These are phyloP conservation scores for Paecilomyces dactylethromorphus DNA, from an alignment of 2,329 filamentous ascomycete genomes.

Conservation along the genomic window DNA sequence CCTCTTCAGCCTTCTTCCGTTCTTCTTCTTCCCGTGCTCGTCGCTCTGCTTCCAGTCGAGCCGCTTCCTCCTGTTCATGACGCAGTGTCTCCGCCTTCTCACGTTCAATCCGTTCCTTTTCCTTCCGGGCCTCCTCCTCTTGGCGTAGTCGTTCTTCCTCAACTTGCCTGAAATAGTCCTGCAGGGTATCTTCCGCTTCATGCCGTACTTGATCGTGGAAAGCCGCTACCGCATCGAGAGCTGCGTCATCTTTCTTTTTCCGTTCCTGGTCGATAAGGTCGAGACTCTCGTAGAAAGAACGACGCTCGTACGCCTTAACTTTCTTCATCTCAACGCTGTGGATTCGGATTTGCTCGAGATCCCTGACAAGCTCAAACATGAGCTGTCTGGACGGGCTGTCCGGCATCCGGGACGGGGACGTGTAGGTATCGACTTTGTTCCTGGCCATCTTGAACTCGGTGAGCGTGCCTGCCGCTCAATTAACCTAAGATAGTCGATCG, in stretches of 20 bases:
- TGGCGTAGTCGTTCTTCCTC: conserved; percentile 30
- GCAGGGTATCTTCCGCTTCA: conserved; percentile 48
- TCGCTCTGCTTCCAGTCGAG: conserved; percentile 34
- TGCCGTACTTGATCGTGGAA: conserved; percentile 61
- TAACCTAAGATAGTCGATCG: neutral
- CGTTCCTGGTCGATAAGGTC: conserved; percentile 58
- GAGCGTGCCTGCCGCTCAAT: neutral
- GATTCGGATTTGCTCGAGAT: conserved; percentile 35
- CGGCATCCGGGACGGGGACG: conserved; percentile 6
- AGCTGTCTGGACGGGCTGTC: conserved; percentile 37
- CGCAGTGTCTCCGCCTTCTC: conserved; percentile 25
- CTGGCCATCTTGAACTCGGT: conserved; percentile 18
- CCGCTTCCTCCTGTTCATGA: conserved; percentile 29
- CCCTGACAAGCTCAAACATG: conserved; percentile 31
- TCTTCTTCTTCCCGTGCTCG: conserved; percentile 37
- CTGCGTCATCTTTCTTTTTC: conserved; percentile 57
- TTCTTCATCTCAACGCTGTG: conserved; percentile 38
- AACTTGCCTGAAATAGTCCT: conserved; percentile 38
- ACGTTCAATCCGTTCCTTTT: conserved; percentile 26
- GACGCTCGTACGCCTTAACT: conserved; percentile 36
- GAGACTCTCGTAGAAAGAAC: conserved; percentile 50
- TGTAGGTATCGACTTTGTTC: conserved; percentile 18
- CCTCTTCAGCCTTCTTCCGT: conserved; percentile 25
- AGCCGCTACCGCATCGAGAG: conserved; percentile 58
- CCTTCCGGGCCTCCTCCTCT: conserved; percentile 28